phyloP scores from a whole-genome alignment of 2,329 filamentous ascomycete species.

The Fusarium devonianum region DNA sequence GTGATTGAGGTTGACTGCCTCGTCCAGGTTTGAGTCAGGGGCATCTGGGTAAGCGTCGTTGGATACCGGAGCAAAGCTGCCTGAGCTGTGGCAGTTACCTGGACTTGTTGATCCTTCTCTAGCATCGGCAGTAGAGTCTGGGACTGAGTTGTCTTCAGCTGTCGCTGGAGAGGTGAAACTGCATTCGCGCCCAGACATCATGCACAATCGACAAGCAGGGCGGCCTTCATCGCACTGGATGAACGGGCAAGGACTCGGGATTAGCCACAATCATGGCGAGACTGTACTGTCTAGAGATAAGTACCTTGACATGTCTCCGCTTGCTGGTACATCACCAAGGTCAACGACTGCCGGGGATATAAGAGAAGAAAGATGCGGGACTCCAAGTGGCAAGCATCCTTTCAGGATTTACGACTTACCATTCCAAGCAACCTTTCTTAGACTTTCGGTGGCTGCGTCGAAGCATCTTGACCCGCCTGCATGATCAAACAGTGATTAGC shows the following conservation, averaged over 20 bases:
- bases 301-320: slow-evolving; percentile 29
- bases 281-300: rapidly evolving
- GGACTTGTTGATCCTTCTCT: background rate
- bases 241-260: no score
- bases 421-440: slow-evolving; percentile 23
- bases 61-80: background rate
- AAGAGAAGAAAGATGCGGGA: no score
- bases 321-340: slow-evolving; percentile 23
- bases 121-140: no score
- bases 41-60: background rate
- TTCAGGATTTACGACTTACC: no score
- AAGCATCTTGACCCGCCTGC: no score
- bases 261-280: no score
- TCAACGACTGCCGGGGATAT: no score
- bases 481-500: no score
- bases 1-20: slow-evolving; percentile 7
- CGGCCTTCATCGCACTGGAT: slow-evolving; percentile 30
- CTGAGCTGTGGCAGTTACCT: background rate
- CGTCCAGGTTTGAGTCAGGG: background rate
- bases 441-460: slow-evolving; percentile 33
- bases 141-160: rapidly evolving
- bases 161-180: slow-evolving; percentile 8
- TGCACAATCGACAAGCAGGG: slow-evolving; percentile 23
- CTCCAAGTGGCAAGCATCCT: no score
- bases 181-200: slow-evolving; percentile 10